Conservation (phyloP, 805 yeast genomes). For the Candida pseudofarinosa region DNA sequence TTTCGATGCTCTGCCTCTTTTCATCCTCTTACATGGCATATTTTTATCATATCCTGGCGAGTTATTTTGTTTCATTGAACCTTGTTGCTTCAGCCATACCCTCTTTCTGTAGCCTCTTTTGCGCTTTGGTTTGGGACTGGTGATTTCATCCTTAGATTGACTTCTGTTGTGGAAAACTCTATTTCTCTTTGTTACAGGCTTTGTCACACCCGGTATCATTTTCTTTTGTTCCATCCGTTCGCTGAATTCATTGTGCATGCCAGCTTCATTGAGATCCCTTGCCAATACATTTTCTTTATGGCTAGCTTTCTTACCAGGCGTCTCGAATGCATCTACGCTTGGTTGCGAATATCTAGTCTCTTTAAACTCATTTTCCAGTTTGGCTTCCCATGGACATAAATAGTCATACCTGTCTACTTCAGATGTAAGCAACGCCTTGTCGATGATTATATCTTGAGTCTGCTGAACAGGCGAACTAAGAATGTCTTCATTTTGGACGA, state of each 20-base stretch:
- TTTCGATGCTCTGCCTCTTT: not conserved
- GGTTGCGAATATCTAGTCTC: too few relatives aligned
- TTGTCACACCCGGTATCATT: not conserved
- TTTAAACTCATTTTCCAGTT: slow-evolving; percentile 1
- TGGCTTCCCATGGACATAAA: slow-evolving; percentile 2
- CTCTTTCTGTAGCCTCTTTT: not conserved
- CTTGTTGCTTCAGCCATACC: not conserved
- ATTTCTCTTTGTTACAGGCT: not conserved
- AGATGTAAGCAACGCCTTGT: slow-evolving; percentile 18
- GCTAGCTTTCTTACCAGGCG: not conserved
- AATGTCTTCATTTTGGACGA: not conserved
- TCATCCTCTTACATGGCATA: not conserved
- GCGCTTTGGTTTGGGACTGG: not conserved
- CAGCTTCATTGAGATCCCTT: not conserved
- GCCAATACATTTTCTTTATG: not conserved
- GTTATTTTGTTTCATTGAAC: not conserved
- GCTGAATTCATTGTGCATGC: too few relatives aligned
- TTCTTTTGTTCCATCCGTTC: not conserved
- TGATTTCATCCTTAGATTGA: not conserved
- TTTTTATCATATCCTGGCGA: not conserved
- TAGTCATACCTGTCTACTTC: slow-evolving; percentile 8
- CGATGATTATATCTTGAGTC: slow-evolving; percentile 15
- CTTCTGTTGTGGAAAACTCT: not conserved
- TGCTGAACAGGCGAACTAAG: slow-evolving; percentile 14
- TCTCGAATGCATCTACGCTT: not conserved